Conservation (phyloP, 176 grass and related monocot genomes). For the Eleusine indica region DNA sequence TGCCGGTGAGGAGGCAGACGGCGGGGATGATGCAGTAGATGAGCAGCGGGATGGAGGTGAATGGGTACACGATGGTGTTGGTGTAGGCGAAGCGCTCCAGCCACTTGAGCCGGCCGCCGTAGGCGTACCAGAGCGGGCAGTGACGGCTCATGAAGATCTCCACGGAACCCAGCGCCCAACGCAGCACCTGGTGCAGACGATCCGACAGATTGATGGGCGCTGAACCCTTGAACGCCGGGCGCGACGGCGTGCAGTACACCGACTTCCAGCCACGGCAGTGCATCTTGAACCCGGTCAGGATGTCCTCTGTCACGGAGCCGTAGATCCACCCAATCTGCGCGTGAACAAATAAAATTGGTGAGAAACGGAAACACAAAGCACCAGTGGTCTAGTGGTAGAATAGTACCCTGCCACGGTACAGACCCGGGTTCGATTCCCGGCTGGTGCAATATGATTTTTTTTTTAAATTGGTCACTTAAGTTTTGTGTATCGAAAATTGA, state of each 20-base stretch:
- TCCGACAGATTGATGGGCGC: slow-evolving; percentile 86
- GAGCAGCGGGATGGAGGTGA: slow-evolving; percentile 89
- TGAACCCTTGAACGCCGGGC: slow-evolving; percentile 83
- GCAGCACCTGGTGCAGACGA: slow-evolving; percentile 83
- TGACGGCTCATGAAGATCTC: slow-evolving; percentile 98
- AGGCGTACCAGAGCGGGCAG: slow-evolving; percentile 95
- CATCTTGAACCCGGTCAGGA: slow-evolving; percentile 98
- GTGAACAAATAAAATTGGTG: accelerated
- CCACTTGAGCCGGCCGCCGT: slow-evolving; percentile 90
- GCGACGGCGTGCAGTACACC: slow-evolving; percentile 71
- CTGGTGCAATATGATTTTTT: slow-evolving; percentile 30
- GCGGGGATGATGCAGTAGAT: slow-evolving; percentile 93
- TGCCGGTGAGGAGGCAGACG: slow-evolving; percentile 88
- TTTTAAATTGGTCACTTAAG: no score
- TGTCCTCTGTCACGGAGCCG: slow-evolving; percentile 88
- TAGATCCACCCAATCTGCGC: slow-evolving; percentile 92
- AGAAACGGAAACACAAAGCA: not conserved
- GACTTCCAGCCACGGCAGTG: slow-evolving; percentile 96
- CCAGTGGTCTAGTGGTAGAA: slow-evolving; percentile 82
- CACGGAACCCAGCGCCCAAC: slow-evolving; percentile 79
- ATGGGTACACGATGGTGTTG: slow-evolving; percentile 97
- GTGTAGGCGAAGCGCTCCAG: slow-evolving; percentile 91
- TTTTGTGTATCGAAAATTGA: no score
- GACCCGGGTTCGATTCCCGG: slow-evolving; percentile 66
- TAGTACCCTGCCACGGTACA: slow-evolving; percentile 81